Conservation (phyloP, 2,329 filamentous ascomycete genomes). For the Hypocreales sp. region DNA sequence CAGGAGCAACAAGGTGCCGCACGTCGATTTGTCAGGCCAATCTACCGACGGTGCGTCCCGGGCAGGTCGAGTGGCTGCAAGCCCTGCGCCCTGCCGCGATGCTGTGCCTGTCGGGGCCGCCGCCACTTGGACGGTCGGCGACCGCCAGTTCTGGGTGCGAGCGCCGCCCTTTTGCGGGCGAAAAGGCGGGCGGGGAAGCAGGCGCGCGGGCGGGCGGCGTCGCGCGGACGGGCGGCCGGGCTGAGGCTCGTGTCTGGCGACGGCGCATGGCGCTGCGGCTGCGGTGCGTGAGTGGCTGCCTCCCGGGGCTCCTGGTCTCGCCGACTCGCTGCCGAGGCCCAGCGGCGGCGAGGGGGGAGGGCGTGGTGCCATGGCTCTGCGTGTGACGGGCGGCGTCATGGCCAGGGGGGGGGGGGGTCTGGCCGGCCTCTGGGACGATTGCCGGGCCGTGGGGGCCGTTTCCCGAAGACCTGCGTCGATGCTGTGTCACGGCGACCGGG, state of each 20-base stretch:
- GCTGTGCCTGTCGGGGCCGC: conserved; percentile 1
- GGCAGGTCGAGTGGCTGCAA: conserved; percentile 1
- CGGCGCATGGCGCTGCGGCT: neutral
- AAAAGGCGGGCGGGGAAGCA: conserved; percentile 7
- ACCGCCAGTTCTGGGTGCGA: conserved; percentile 7
- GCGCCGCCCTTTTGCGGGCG: conserved; percentile 6
- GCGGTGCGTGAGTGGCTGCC: conserved; percentile 1
- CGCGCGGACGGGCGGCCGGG: neutral
- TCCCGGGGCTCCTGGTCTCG: conserved; percentile 2
- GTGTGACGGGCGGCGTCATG: neutral
- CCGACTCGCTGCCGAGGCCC: conserved; percentile 5
- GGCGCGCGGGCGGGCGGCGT: neutral
- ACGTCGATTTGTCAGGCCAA: neutral
- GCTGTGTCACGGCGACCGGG: no score
- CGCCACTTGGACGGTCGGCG: conserved; percentile 2
- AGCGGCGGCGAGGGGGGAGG: neutral
- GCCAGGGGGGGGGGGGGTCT: neutral
- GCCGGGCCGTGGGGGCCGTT: conserved; percentile 2
- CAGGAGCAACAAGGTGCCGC: neutral
- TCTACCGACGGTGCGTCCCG: conserved; percentile 1
- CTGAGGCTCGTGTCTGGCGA: conserved; percentile 1
- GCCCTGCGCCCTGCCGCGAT: conserved; percentile 1
- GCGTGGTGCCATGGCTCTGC: conserved; percentile 1
- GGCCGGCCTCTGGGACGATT: neutral
- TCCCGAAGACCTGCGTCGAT: conserved; percentile 1